Conservation (phyloP, 352 stramenopile genomes). For the Phytophthora pistaciae region DNA sequence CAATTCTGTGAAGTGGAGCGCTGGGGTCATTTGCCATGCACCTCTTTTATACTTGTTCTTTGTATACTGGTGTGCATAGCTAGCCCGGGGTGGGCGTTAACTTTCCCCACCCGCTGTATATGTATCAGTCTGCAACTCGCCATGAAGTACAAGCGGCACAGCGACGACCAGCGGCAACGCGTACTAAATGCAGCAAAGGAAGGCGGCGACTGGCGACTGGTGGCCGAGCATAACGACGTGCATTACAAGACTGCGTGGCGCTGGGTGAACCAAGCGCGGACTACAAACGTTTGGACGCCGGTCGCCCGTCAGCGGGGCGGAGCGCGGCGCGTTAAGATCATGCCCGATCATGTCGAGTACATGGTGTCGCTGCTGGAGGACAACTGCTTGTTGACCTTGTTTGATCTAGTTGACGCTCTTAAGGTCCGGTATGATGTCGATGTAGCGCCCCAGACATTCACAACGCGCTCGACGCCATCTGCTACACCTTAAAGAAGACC, state of each 20-base stretch:
- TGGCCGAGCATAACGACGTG: not conserved
- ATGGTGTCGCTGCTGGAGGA: slow-evolving; percentile 1
- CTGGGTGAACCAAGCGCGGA: not conserved
- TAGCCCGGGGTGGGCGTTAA: too few species aligned
- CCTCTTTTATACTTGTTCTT: too few species aligned
- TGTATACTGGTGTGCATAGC: too few species aligned
- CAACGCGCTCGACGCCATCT: too few species aligned
- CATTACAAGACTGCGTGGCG: not conserved
- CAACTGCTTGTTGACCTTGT: slow-evolving; percentile 1
- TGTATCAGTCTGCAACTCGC: not conserved
- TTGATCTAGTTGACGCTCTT: too few species aligned
- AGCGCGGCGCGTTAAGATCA: not conserved
- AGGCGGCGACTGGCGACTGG: not conserved
- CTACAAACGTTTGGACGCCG: not conserved
- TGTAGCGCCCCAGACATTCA: too few species aligned
- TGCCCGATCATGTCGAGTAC: not conserved
- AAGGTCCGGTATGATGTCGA: too few species aligned
- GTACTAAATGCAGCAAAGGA: not conserved
- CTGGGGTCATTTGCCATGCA: too few species aligned
- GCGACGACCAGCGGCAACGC: not conserved
- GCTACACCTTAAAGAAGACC: too few species aligned
- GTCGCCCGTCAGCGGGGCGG: not conserved
- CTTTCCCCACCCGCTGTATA: too few species aligned
- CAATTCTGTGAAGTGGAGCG: too few species aligned
- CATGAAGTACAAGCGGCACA: not conserved